A percentile compares a stretch with the other conserved stretches of the same genome.
Evolutionary conservation across 2,329 filamentous ascomycete species (phyloP).

Genomic region (Sporothrix pallida): DNA sequence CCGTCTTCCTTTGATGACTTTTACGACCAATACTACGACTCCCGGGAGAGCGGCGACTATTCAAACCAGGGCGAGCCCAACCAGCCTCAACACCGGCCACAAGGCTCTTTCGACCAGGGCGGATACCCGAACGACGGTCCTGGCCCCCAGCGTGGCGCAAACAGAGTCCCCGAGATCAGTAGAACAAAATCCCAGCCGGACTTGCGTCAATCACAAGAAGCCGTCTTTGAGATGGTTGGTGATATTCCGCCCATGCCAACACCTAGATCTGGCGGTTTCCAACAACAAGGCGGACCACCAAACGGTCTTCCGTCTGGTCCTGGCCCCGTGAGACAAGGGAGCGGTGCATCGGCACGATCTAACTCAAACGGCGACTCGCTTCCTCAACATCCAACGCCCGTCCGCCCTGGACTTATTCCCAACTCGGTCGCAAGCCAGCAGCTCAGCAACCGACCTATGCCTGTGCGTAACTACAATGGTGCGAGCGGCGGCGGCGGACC

Average conservation of each 20-base stretch:
- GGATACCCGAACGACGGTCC: conserved; percentile 43
- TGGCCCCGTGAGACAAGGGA: conserved; percentile 41
- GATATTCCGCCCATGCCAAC: conserved; percentile 61
- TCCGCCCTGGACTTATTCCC: conserved; percentile 67
- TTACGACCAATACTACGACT: conserved; percentile 62
- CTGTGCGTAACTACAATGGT: conserved; percentile 58
- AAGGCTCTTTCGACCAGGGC: conserved; percentile 57
- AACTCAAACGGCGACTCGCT: conserved; percentile 53
- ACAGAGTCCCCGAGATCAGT: conserved; percentile 59
- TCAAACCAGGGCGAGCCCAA: conserved; percentile 48
- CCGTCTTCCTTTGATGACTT: conserved; percentile 55
- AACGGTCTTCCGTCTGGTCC: conserved; percentile 36
- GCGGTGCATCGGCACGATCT: conserved; percentile 43
- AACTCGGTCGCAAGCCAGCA: conserved; percentile 59
- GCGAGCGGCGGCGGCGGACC: conserved; percentile 42
- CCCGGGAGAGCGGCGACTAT: conserved; percentile 42
- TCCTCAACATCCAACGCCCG: conserved; percentile 66
- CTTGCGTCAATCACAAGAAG: conserved; percentile 66
- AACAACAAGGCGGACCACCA: conserved; percentile 30
- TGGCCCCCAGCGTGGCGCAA: conserved; percentile 56
- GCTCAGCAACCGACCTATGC: conserved; percentile 62
- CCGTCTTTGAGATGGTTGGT: conserved; percentile 74
- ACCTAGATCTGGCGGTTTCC: conserved; percentile 39
- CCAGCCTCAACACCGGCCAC: conserved; percentile 43
- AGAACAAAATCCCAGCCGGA: conserved; percentile 72